phyloP scores from a whole-genome alignment of 2,329 filamentous ascomycete genomes.

The Fusarium pininemorale region DNA sequence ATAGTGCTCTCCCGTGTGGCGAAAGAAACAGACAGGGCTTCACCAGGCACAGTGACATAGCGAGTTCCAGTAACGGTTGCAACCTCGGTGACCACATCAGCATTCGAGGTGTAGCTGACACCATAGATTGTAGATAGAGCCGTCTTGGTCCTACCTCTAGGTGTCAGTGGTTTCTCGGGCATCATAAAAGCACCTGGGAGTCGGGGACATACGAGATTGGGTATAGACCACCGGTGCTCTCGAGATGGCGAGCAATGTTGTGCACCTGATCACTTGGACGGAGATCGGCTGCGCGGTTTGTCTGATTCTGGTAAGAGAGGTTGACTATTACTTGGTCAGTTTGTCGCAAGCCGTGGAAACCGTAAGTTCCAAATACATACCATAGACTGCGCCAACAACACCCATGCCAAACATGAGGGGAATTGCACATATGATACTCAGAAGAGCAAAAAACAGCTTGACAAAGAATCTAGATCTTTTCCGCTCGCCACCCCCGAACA shows the following conservation, averaged over 20 bases:
- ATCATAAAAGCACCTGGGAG: background rate
- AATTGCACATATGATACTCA: conserved; percentile 24
- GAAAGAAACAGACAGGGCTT: conserved; percentile 39
- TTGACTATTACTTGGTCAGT: conserved; percentile 17
- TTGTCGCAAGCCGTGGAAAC: background rate
- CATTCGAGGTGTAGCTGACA: conserved; percentile 32
- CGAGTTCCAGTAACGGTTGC: conserved; percentile 43
- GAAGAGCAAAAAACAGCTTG: conserved; percentile 19
- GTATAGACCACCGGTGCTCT: conserved; percentile 36
- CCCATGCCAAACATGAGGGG: conserved; percentile 43
- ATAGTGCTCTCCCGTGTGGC: conserved; percentile 35
- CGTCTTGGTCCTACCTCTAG: conserved; percentile 45
- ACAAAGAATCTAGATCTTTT: conserved; percentile 10
- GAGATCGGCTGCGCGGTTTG: background rate
- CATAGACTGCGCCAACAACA: conserved; percentile 41
- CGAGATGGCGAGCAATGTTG: conserved; percentile 23
- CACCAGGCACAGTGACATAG: conserved; percentile 41
- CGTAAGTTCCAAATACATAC: conserved; percentile 24
- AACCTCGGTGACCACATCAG: conserved; percentile 29
- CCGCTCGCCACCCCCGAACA: conserved; percentile 13
- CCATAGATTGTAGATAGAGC: conserved; percentile 48
- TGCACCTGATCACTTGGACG: background rate
- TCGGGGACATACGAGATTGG: conserved; percentile 48
- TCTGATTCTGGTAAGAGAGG: background rate
- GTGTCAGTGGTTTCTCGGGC: conserved; percentile 8